Percentiles rank a stretch among this genome's conserved stretches.
phyloP scores from a whole-genome alignment of 1,139 yeast species.

The Casaregolazyma lundiana region DNA sequence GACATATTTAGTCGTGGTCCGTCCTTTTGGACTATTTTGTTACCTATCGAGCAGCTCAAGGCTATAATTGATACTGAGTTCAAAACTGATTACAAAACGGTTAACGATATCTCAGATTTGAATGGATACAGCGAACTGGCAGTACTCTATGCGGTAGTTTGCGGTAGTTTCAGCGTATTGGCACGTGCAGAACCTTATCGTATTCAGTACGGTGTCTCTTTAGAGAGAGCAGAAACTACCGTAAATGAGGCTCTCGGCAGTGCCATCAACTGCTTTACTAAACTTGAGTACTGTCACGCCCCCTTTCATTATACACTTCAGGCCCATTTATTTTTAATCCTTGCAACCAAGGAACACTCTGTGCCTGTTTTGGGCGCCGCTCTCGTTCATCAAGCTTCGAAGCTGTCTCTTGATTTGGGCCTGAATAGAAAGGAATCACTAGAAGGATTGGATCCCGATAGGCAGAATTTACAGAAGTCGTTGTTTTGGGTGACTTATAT shows the following conservation, averaged over 20 bases:
- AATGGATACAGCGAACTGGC: conserved; percentile 25
- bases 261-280: conserved; percentile 21
- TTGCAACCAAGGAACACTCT: conserved; percentile 20
- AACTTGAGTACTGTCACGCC: conserved; percentile 17
- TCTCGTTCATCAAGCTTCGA: conserved; percentile 47
- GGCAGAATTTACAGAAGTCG: conserved; percentile 38
- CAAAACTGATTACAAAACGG: neutral
- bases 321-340: conserved; percentile 20
- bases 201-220: conserved; percentile 13
- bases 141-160: conserved; percentile 22
- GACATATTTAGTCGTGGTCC: conserved; percentile 14
- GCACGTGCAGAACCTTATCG: conserved; percentile 8
- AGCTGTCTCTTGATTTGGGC: conserved; percentile 63
- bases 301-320: conserved; percentile 21
- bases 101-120: conserved; percentile 7
- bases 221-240: conserved; percentile 11
- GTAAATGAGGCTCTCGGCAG: conserved; percentile 12
- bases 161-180: conserved; percentile 18
- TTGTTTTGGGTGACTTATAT: conserved; percentile 57
- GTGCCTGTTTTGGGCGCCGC: conserved; percentile 44
- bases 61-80: conserved; percentile 20
- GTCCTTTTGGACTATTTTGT: conserved; percentile 15
- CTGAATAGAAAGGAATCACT: conserved; percentile 55
- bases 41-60: conserved; percentile 21
- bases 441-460: conserved; percentile 37